phyloP scores from a whole-genome alignment of 2,329 filamentous ascomycete genomes.

The Fusarium secorum region DNA sequence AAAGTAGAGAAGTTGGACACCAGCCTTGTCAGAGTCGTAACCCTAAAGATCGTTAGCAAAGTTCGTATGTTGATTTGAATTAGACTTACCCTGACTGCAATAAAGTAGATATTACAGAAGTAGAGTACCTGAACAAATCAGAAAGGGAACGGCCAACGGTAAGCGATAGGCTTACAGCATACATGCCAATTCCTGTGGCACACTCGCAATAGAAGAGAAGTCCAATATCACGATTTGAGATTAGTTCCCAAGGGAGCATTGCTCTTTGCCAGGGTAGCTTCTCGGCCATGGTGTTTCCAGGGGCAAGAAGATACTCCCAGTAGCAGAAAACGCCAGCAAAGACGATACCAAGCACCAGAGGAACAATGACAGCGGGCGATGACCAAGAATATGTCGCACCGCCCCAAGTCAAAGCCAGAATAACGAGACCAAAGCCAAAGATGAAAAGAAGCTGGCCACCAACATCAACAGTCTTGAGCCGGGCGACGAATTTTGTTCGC shows the following conservation, averaged over 20 bases:
- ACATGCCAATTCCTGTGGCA: constrained; percentile 64
- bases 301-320: constrained; percentile 63
- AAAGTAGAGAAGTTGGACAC: constrained; percentile 68
- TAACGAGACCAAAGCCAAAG: constrained; percentile 60
- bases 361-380: constrained; percentile 56
- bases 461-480: constrained; percentile 63
- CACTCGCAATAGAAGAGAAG: constrained; percentile 71
- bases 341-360: constrained; percentile 56
- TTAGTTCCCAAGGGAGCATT: constrained; percentile 70
- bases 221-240: constrained; percentile 64
- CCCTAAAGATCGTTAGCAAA: constrained; percentile 45
- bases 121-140: constrained; percentile 63
- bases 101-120: constrained; percentile 74
- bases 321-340: constrained; percentile 54
- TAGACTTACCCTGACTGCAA: constrained; percentile 57
- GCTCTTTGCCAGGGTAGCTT: constrained; percentile 63
- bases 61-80: rapidly evolving
- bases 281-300: constrained; percentile 55
- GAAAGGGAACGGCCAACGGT: constrained; percentile 41
- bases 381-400: constrained; percentile 62
- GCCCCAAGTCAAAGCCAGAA: constrained; percentile 64
- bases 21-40: constrained; percentile 59
- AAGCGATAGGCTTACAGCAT: constrained; percentile 46
- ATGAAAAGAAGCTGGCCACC: constrained; percentile 66
- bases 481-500: constrained; percentile 49